Evolutionary conservation across 768 basidiomycete species (phyloP), one percentile per base, ranked within the genome.

Genomic region (Symmetrospora coprosmae): DNA sequence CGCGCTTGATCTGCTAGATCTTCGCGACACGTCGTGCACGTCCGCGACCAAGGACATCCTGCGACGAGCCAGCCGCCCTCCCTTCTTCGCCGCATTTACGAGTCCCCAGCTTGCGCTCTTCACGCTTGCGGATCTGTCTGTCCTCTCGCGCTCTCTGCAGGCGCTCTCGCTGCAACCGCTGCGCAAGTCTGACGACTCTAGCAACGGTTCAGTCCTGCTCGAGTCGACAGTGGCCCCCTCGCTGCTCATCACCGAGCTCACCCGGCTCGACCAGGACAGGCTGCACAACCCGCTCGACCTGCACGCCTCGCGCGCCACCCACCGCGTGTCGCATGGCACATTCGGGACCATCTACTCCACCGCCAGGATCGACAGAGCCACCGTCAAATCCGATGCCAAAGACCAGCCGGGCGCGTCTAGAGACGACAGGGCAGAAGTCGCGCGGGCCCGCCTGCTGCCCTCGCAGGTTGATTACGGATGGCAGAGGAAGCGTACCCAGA

Each of bases 291-390:
- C 55, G 4, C 55, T 39, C 2, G n/a, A n/a, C n/a, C n/a, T 46
- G 23, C 55, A 39, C 30, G 30, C 31, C 16, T 5, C 17, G 16
- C 38, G 35, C 17, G 35, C 43, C 16, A 21, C 28, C 27, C 46
- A 6, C 34, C 6, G 16, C 30, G 55, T 43, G 30, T 58, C 55
- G n/a, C 40, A 58, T 34, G 27, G n/a, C 31, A 47, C 40, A 8
- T 58, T 41, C 30, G 55, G 55, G 17, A 58, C 30, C 7, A 43
- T 58, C 4, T 58, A 58, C 25, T 45, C 55, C 31, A 41, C 55
- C 4, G 28, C 28, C 4, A 39, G 41, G n/a, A 58, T 58, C 31
- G 31, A 13, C 11, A 34, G 28, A 3, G 25, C 4, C 16, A 7
- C 43, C 13, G 16, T 58, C 9, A 8, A 43, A 19, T 21, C 43